Evolutionary conservation across 1,284 basidiomycete species (phyloP).

Genomic region (Cerrena zonata): DNA sequence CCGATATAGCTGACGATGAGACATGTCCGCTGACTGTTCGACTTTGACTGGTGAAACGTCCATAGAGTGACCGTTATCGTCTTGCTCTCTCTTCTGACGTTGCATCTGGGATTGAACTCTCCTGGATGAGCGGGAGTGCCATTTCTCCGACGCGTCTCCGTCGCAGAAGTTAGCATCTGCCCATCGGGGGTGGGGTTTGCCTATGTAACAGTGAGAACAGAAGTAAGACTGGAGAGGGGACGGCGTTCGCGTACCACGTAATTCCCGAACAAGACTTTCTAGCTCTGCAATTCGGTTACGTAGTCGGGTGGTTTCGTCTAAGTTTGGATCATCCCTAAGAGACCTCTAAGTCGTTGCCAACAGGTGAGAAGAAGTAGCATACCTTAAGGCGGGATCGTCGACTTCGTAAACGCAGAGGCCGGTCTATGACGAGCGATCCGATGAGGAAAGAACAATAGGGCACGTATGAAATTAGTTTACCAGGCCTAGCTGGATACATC

Average conservation of each 20-base stretch:
- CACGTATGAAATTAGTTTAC: conserved; percentile 34
- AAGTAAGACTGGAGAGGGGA: conserved; percentile 4
- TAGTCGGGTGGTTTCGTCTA: conserved; percentile 77
- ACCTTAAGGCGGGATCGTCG: conserved; percentile 80
- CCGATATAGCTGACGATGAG: conserved; percentile 26
- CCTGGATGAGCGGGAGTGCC: conserved; percentile 78
- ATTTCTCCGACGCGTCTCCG: conserved; percentile 72
- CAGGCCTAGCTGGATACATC: conserved; percentile 78
- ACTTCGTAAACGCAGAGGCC: conserved; percentile 90
- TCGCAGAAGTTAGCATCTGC: conserved; percentile 71
- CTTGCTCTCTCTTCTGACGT: conserved; percentile 19
- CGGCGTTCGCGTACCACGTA: conserved; percentile 49
- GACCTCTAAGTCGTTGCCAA: conserved; percentile 11
- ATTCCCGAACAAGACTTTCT: conserved; percentile 80
- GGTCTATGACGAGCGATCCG: conserved; percentile 43
- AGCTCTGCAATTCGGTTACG: conserved; percentile 83
- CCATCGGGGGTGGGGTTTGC: conserved; percentile 79
- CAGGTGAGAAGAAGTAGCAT: conserved; percentile 22
- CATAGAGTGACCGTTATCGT: conserved; percentile 16
- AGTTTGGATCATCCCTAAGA: conserved; percentile 72
- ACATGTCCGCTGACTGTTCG: conserved; percentile 24
- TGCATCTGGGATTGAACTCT: conserved; percentile 26
- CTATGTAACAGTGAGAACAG: conserved; percentile 30
- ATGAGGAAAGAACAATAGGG: background rate
- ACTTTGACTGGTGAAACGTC: conserved; percentile 27